Evolutionary conservation across 352 stramenopile genomes (phyloP), one percentile per base, ranked within the genome.

Genomic region (Phytophthora tentaculata): DNA sequence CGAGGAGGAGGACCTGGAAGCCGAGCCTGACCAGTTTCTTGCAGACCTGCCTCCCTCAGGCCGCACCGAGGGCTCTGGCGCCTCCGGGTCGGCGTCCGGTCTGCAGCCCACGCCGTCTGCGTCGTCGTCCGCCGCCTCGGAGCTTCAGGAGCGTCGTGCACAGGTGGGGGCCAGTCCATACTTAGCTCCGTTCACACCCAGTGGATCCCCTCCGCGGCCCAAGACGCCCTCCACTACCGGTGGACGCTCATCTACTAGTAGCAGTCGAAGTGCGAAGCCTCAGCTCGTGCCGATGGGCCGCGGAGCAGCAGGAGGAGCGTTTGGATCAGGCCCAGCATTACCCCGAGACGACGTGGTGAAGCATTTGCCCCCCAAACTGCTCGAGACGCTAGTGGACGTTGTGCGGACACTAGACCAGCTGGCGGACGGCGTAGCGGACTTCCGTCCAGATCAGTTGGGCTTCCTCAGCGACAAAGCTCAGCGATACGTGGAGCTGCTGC

Each of bases 331-430:
- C 10, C 75, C 76, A 10, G 79, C 75, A 24, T 53, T 79, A 10
- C 67, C 79, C 17, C 77, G 76, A 58, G 81, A 90, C 66, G 84
- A 92, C 59, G 80, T 89, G 23, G 80, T 89, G 39, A 58, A 71
- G 37, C 81, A 92, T 29, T 60, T 92, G 41, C 84, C 84, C 10
- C 71, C 59, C 1, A 80, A 85, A 49, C 56, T 90, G 24, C 64
- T 89, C 26, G 84, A 92, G 62, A 76, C 76, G 53, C 64, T 92
- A 2, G 76, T 87, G 72, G 67, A 66, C 55, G 79, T 83, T n/a
- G 74, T 90, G 45, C 69, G 86, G 63, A 90, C 81, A 39, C 71
- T 92, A 28, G 84, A 92, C 58, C 85, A 90, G 58, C 66, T 92
- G 23, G 72, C 86, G 14, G 51, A 84, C 26, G 73, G 79, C 2